phyloP scores from a whole-genome alignment of 257 asterid species.

The Solanum microdontum region DNA sequence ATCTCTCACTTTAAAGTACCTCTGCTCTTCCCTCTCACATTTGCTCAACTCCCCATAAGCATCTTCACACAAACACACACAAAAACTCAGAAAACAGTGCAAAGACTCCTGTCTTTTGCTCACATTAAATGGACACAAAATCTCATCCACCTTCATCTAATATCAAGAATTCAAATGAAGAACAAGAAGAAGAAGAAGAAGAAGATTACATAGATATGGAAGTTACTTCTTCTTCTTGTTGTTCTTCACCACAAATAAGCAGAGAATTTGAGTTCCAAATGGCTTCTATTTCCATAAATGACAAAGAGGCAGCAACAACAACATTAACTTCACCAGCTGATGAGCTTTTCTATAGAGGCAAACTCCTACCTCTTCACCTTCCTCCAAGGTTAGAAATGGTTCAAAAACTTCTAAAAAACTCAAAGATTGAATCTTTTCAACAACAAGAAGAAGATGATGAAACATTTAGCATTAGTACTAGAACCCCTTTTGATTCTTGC shows the following conservation, averaged over 20 bases:
- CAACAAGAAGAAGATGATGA: neutral
- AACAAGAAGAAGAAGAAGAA: conserved; percentile 26
- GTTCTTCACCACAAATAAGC: conserved; percentile 17
- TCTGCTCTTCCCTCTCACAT: conserved; percentile 12
- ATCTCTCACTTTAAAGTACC: conserved; percentile 43
- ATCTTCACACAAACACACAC: conserved; percentile 9
- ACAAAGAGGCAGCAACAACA: conserved; percentile 6
- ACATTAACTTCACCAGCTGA: conserved; percentile 54
- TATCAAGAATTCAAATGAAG: conserved; percentile 1
- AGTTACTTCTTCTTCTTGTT: conserved; percentile 4
- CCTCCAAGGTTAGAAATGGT: conserved; percentile 60
- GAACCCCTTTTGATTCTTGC: neutral
- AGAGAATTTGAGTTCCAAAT: conserved; percentile 71
- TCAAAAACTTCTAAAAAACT: conserved; percentile 20
- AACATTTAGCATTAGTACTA: neutral
- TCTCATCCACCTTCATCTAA: neutral
- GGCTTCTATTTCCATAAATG: conserved; percentile 16
- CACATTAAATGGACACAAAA: conserved; percentile 19
- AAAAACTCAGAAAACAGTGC: neutral
- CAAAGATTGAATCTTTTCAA: conserved; percentile 2
- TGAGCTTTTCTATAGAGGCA: conserved; percentile 82
- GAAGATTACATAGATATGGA: conserved; percentile 26
- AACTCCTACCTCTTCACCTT: conserved; percentile 78
- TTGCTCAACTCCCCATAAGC: conserved; percentile 26
- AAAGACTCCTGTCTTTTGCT: neutral